Conservation (phyloP, 208 protist species). For the Acanthamoeba pearcei region DNA sequence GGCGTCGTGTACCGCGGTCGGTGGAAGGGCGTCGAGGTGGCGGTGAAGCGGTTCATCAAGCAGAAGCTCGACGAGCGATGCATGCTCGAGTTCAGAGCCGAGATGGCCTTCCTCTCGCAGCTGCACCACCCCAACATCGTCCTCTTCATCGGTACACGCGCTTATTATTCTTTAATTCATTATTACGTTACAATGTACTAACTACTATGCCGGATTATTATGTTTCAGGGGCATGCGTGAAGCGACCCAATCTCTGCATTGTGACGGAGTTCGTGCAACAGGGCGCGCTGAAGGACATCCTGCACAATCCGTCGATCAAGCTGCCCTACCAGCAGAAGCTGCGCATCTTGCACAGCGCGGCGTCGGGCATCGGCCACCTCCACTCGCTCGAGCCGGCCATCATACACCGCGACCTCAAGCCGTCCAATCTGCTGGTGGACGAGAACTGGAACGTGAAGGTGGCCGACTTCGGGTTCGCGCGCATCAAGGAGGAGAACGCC, state of each 20-base stretch:
- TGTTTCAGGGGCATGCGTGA: constrained; percentile 64
- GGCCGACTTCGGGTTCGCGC: no score
- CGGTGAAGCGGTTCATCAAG: no score
- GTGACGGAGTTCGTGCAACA: constrained; percentile 82
- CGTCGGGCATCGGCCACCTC: constrained; percentile 58
- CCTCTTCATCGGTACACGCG: constrained; percentile 38
- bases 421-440: no score
- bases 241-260: constrained; percentile 83
- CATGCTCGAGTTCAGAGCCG: no score
- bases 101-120: no score
- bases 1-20: constrained; percentile 16
- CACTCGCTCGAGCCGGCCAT: neutral
- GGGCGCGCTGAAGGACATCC: constrained; percentile 78
- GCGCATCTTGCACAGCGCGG: neutral
- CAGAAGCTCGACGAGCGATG: no score
- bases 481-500: no score
- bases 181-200: no score
- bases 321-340: constrained; percentile 33
- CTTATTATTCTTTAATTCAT: no score
- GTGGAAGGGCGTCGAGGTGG: neutral
- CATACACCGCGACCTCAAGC: neutral
- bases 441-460: no score
- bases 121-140: neutral
- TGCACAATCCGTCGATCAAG: constrained; percentile 18
- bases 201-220: no score